These are phyloP conservation scores for Scedosporium dehoogii DNA, from an alignment of 2,329 filamentous ascomycete species.

Conservation along the genomic window DNA sequence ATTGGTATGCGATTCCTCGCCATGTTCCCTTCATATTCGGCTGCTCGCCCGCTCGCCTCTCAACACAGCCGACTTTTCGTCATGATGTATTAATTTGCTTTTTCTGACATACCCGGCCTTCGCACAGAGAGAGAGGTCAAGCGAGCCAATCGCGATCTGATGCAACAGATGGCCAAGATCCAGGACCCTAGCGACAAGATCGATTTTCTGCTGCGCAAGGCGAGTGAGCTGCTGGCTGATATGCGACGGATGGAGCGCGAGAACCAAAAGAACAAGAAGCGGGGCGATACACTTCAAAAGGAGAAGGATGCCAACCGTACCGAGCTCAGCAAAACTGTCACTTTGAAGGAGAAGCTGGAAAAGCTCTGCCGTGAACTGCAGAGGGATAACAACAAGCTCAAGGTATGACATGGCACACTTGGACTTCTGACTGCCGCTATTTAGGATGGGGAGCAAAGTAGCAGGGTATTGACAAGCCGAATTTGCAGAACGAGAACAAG, in stretches of 20 bases:
- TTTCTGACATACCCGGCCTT: background rate
- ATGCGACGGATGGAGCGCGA: conserved; percentile 96
- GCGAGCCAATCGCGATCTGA: conserved; percentile 83
- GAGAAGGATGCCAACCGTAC: conserved; percentile 85
- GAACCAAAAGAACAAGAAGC: conserved; percentile 91
- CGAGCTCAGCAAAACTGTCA: conserved; percentile 82
- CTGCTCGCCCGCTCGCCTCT: too few species aligned
- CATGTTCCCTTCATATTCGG: background rate
- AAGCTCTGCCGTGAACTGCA: conserved; percentile 92
- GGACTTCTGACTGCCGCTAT: too few species aligned
- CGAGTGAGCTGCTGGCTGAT: conserved; percentile 80
- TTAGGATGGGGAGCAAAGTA: too few species aligned
- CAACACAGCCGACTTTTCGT: background rate
- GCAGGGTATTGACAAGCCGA: conserved; percentile 13
- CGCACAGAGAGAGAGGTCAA: conserved; percentile 78
- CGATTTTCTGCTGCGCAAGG: conserved; percentile 81
- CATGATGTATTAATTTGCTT: background rate
- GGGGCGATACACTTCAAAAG: conserved; percentile 87
- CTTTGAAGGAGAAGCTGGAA: conserved; percentile 91
- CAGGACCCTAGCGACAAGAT: conserved; percentile 76
- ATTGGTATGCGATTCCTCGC: conserved; percentile 55
- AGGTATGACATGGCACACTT: conserved; percentile 42
- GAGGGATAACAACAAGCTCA: conserved; percentile 96
- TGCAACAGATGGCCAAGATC: conserved; percentile 83
- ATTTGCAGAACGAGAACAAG: conserved; percentile 74